Percentiles rank a stretch among this genome's conserved stretches.
phyloP scores from a whole-genome alignment of 306 rosid genomes.

The Bauhinia variegata region DNA sequence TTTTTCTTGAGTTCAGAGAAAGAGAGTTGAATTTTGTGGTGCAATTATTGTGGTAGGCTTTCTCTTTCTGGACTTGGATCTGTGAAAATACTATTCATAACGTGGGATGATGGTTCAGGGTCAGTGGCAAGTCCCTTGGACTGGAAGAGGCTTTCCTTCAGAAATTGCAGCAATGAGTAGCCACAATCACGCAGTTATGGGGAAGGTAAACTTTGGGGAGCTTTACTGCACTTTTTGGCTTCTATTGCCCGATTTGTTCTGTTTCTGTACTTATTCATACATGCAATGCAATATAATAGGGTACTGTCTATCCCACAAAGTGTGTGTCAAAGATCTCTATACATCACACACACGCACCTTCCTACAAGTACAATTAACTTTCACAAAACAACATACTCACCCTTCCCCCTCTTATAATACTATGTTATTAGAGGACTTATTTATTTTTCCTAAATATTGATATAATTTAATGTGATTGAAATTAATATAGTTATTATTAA shows the following conservation, averaged over 20 bases:
- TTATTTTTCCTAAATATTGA: no score
- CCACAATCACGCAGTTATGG: conserved; percentile 47
- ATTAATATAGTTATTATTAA: no score
- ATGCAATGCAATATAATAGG: no score
- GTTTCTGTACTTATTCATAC: conserved; percentile 5
- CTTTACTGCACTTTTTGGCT: conserved; percentile 52
- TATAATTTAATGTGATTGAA: no score
- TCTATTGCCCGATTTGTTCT: conserved; percentile 45
- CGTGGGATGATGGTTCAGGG: conserved; percentile 39
- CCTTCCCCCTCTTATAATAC: no score
- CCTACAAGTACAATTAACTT: no score
- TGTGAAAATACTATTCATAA: conserved; percentile 39
- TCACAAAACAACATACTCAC: no score
- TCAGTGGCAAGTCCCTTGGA: conserved; percentile 37
- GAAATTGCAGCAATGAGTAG: conserved; percentile 42
- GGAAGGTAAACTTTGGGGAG: conserved; percentile 63
- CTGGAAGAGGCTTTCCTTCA: conserved; percentile 35
- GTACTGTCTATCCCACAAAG: not conserved
- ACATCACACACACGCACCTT: no score
- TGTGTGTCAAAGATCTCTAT: no score
- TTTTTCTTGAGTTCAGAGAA: conserved; percentile 25
- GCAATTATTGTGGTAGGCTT: conserved; percentile 35
- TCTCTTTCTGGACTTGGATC: conserved; percentile 22
- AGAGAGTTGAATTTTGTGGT: conserved; percentile 27
- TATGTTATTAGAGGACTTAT: no score